phyloP scores from a whole-genome alignment of 352 stramenopile species.

The Phytophthora boehmeriae region DNA sequence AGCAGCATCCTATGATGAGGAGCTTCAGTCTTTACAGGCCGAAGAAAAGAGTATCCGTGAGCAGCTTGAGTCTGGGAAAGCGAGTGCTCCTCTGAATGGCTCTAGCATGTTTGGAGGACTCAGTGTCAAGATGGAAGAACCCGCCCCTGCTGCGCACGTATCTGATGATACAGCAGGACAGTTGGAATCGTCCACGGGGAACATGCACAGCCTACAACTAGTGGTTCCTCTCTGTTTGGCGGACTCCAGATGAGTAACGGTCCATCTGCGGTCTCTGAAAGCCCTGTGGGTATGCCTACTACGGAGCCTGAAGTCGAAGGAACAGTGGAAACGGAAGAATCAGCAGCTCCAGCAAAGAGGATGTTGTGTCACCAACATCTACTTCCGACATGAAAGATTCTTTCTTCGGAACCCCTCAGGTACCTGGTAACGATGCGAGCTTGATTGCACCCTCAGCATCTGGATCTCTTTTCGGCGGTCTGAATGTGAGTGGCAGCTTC shows the following conservation, averaged over 20 bases:
- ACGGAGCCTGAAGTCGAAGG: slow-evolving; percentile 14
- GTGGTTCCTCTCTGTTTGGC: slow-evolving; percentile 38
- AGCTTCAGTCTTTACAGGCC: slow-evolving; percentile 58
- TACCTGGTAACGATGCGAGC: slow-evolving; percentile 13
- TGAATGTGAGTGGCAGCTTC: slow-evolving; percentile 51
- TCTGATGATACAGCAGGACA: slow-evolving; percentile 2
- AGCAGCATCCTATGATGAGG: slow-evolving; percentile 63
- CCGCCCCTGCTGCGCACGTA: slow-evolving; percentile 6
- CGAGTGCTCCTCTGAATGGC: slow-evolving; percentile 5
- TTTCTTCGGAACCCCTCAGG: slow-evolving; percentile 47
- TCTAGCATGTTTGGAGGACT: slow-evolving; percentile 40
- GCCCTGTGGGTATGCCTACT: slow-evolving; percentile 10
- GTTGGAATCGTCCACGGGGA: slow-evolving; percentile 14
- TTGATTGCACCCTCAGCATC: slow-evolving; percentile 28
- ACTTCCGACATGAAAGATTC: slow-evolving; percentile 51
- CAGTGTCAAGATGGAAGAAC: slow-evolving; percentile 17
- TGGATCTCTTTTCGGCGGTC: slow-evolving; percentile 45
- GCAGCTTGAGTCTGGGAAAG: slow-evolving; percentile 17
- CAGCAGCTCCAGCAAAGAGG: slow-evolving; percentile 7
- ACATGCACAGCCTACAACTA: slow-evolving; percentile 6
- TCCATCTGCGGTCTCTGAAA: slow-evolving; percentile 13
- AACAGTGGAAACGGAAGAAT: slow-evolving; percentile 15
- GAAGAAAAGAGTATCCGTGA: slow-evolving; percentile 50
- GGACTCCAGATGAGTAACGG: slow-evolving; percentile 43
- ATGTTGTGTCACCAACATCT: slow-evolving; percentile 42